Percentiles rank a stretch among this genome's conserved stretches.
These are phyloP conservation scores for Hura crepitans DNA, from an alignment of 441 rosid genomes.

Conservation along the genomic window DNA sequence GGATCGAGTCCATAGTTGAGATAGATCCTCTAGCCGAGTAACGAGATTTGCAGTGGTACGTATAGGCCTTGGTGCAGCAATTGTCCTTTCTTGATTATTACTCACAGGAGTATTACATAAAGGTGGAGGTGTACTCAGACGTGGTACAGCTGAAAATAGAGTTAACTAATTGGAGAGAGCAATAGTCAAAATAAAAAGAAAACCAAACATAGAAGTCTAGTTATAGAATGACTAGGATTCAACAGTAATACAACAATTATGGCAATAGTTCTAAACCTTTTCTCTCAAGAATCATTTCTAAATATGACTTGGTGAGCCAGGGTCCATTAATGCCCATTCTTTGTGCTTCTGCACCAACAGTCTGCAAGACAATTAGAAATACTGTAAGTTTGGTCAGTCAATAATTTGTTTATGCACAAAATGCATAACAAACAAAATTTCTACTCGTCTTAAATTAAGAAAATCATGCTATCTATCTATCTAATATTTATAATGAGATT, in stretches of 20 bases:
- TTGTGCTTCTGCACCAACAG: constrained; percentile 90
- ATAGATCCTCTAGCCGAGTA: constrained; percentile 79
- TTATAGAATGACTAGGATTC: constrained; percentile 1
- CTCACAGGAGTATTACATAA: constrained; percentile 44
- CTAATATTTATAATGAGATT: background rate
- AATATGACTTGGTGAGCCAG: constrained; percentile 96
- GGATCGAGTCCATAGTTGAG: constrained; percentile 99
- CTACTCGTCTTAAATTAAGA: background rate
- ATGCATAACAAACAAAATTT: constrained; percentile 3
- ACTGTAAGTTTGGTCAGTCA: constrained; percentile 19
- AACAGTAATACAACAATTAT: constrained; percentile 3
- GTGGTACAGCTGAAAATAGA: constrained; percentile 81
- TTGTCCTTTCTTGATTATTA: constrained; percentile 61
- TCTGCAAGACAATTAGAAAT: constrained; percentile 39
- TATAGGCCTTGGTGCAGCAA: constrained; percentile 91
- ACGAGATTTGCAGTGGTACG: constrained; percentile 74
- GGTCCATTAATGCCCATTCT: constrained; percentile 75
- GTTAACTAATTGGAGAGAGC: constrained; percentile 29
- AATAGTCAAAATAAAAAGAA: constrained; percentile 19
- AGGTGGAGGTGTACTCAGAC: constrained; percentile 89
- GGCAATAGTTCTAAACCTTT: constrained; percentile 52
- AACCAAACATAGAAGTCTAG: background rate
- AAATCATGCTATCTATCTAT: background rate
- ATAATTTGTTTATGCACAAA: constrained; percentile 6
- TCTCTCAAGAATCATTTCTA: constrained; percentile 90